A percentile compares a stretch with the other conserved stretches of the same genome.
Evolutionary conservation across 768 basidiomycete genomes (phyloP).

Genomic region (Brasilioporus rufonigricans): DNA sequence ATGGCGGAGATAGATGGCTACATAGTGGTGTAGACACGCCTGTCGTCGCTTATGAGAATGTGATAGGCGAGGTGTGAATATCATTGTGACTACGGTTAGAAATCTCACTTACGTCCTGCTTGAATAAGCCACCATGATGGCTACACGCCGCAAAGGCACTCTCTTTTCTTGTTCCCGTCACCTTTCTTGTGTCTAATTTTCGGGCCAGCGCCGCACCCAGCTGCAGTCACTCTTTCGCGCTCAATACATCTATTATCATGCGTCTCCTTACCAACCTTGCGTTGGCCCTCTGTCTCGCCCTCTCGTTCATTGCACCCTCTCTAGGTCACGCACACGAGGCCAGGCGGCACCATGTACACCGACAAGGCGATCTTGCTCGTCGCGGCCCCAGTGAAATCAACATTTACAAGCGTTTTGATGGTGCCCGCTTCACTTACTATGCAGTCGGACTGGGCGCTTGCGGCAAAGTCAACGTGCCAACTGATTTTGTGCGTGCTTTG

Average conservation of each 20-base stretch:
- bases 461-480: conserved; percentile 27
- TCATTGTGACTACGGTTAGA: no score
- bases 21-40: background rate
- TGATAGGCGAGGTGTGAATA: background rate
- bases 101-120: background rate
- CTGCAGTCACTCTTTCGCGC: conserved; percentile 24
- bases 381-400: conserved; percentile 26
- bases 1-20: background rate
- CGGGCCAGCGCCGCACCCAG: background rate
- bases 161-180: background rate
- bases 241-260: conserved; percentile 21
- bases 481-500: conserved; percentile 35
- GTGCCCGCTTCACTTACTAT: conserved; percentile 36
- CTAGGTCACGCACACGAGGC: conserved; percentile 21
- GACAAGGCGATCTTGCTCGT: conserved; percentile 20
- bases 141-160: background rate
- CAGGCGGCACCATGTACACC: conserved; percentile 23
- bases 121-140: conserved; percentile 9
- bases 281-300: conserved; percentile 16
- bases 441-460: conserved; percentile 46
- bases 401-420: conserved; percentile 22
- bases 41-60: background rate
- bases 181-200: conserved; percentile 7
- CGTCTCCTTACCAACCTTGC: conserved; percentile 20
- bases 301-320: conserved; percentile 18